Percentiles rank a stretch among this genome's conserved stretches.
Evolutionary conservation across 2,329 filamentous ascomycete species (phyloP).

Genomic region (Ilyonectria robusta): DNA sequence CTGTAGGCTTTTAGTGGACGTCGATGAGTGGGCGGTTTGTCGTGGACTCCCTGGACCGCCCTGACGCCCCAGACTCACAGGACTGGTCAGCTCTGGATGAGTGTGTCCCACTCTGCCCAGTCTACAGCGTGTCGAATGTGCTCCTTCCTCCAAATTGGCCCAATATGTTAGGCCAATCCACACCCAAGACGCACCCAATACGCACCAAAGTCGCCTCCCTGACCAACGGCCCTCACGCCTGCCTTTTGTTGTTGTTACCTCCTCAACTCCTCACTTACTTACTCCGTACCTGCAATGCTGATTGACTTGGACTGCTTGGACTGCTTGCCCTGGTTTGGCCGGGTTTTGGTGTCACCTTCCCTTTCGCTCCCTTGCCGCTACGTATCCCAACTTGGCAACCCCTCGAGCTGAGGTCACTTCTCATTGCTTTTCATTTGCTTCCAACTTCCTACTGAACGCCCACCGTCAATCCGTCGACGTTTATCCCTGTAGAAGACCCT

Average conservation of each 20-base stretch:
- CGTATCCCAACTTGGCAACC: background rate
- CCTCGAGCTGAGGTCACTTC: background rate
- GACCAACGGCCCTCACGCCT: background rate
- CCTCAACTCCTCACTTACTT: background rate
- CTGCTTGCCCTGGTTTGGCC: conserved; percentile 3
- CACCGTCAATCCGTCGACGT: conserved; percentile 4
- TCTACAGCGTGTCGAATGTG: background rate
- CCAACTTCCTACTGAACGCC: background rate
- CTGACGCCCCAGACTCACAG: background rate
- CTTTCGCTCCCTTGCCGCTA: background rate
- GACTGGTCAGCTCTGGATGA: background rate
- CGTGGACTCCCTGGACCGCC: background rate
- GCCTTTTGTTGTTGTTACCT: background rate
- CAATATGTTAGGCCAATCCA: conserved; percentile 1
- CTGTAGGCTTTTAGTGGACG: background rate
- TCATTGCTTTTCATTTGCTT: background rate
- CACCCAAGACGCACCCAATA: background rate
- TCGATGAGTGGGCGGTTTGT: background rate
- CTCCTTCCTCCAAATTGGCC: conserved; percentile 11
- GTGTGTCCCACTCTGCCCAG: background rate
- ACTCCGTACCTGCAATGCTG: background rate
- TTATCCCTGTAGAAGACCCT: conserved; percentile 23
- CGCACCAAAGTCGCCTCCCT: background rate
- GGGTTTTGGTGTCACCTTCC: conserved; percentile 23
- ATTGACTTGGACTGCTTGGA: background rate